phyloP scores from a whole-genome alignment of 345 rosid genomes.

The Eutrema heterophyllum region DNA sequence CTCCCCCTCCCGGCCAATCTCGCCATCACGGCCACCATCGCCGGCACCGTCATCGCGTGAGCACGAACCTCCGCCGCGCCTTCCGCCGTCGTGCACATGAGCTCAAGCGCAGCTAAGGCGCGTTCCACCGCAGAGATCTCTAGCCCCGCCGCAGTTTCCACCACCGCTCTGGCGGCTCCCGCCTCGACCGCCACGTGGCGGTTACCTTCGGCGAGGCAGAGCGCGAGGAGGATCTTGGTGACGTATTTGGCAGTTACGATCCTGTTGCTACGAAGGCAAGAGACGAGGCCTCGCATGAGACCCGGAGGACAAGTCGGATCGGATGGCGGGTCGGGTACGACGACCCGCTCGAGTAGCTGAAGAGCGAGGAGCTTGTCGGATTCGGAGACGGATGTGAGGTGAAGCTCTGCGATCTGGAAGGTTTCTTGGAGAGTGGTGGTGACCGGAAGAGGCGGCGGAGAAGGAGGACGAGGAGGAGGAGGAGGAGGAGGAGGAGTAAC shows the following conservation, averaged over 20 bases:
- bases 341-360: constrained; percentile 57
- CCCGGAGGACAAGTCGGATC: constrained; percentile 63
- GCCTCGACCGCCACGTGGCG: constrained; percentile 80
- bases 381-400: constrained; percentile 47
- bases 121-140: constrained; percentile 70
- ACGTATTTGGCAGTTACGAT: constrained; percentile 56
- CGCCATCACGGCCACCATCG: constrained; percentile 91
- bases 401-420: constrained; percentile 68
- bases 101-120: constrained; percentile 78
- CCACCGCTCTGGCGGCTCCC: constrained; percentile 66
- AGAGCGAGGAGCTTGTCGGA: constrained; percentile 68
- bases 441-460: constrained; percentile 42
- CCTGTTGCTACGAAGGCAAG: constrained; percentile 38
- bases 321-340: constrained; percentile 73
- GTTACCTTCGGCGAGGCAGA: constrained; percentile 71
- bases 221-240: constrained; percentile 63
- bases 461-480: constrained; percentile 22
- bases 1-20: constrained; percentile 69
- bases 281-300: constrained; percentile 63
- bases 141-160: constrained; percentile 61
- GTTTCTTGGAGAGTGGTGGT: constrained; percentile 49
- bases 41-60: constrained; percentile 85
- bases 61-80: constrained; percentile 75
- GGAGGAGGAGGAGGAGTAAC: constrained; percentile 32
- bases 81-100: constrained; percentile 64